Evolutionary conservation across 768 basidiomycete genomes (phyloP).

Genomic region (Trametes elegans): DNA sequence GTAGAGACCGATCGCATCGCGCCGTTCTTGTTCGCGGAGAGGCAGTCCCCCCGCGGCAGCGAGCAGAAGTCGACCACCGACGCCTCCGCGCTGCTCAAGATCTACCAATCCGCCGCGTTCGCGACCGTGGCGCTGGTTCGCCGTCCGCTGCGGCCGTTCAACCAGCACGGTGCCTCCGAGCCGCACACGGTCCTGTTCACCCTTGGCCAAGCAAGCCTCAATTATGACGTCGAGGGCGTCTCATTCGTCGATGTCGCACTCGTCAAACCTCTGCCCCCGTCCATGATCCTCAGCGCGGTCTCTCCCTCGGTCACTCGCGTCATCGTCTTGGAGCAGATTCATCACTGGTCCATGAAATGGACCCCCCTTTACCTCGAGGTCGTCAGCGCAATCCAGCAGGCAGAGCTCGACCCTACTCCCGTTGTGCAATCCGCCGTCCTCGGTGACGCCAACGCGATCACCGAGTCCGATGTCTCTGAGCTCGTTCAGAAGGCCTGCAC

Average conservation of each 20-base stretch:
- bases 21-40: slow-evolving; percentile 56
- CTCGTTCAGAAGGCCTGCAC: slow-evolving; percentile 46
- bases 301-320: slow-evolving; percentile 64
- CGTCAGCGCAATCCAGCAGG: slow-evolving; percentile 64
- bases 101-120: slow-evolving; percentile 68
- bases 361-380: slow-evolving; percentile 85
- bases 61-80: slow-evolving; percentile 20
- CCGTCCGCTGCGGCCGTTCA: slow-evolving; percentile 58
- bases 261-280: slow-evolving; percentile 62
- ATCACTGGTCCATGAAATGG: slow-evolving; percentile 79
- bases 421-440: slow-evolving; percentile 62
- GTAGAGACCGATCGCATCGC: slow-evolving; percentile 58
- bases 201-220: slow-evolving; percentile 52
- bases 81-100: slow-evolving; percentile 40
- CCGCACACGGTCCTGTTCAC: slow-evolving; percentile 70
- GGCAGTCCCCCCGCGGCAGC: slow-evolving; percentile 29
- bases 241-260: slow-evolving; percentile 65
- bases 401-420: slow-evolving; percentile 41
- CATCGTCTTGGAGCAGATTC: slow-evolving; percentile 80
- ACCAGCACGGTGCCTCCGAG: slow-evolving; percentile 47
- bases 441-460: slow-evolving; percentile 43
- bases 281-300: slow-evolving; percentile 55
- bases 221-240: slow-evolving; percentile 52
- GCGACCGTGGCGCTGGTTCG: slow-evolving; percentile 62
- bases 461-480: slow-evolving; percentile 45